Evolutionary conservation across 768 basidiomycete genomes (phyloP), one percentile per base, ranked within the genome.

Genomic region (Lentinula lateritia): DNA sequence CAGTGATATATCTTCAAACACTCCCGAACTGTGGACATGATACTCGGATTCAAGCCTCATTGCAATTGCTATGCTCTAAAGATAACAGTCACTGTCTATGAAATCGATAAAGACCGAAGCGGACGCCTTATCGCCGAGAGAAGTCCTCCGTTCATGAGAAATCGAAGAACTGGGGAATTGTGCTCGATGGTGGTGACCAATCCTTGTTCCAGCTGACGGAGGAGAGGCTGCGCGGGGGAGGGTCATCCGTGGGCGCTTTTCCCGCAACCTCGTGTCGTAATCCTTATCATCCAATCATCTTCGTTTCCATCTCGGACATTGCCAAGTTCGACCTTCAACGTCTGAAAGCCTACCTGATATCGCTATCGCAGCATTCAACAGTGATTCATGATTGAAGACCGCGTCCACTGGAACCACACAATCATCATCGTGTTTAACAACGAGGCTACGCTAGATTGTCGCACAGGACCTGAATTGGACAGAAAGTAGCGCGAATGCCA

Each of bases 211-310:
- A 39, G 38, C 6, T 1, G 38, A 39, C 38, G 38, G 38, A 23
- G 20, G 53, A n/a, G 53, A 38, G 36, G 53, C 13, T 18, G 32
- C 28, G 52, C 12, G 6, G 32, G 50, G 50, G 3, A 28, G 28
- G 28, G 28, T 2, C 28, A 28, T 28, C 6, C 36, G 35, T 41
- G 15, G 16, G 38, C 53, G 35, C 38, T 54, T 54, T 54, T 18
- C 20, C 53, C 35, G 53, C 18, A 38, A 18, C 9, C 35, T 38
- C 20, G 34, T 41, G 32, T 36, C 50, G 50, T 36, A 6, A 34
- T 3, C 15, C 55, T 56, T 56, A 56, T 56, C 55, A 43, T 56
- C 55, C 55, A 56, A 56, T 56, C 55, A 32, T 23, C 9, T 15
- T 9, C 34, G 43, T 45, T 16, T 45, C 15, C 6, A 45, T 53